Evolutionary conservation across 2,329 filamentous ascomycete species (phyloP).

Genomic region (Fonsecaea multimorphosa): DNA sequence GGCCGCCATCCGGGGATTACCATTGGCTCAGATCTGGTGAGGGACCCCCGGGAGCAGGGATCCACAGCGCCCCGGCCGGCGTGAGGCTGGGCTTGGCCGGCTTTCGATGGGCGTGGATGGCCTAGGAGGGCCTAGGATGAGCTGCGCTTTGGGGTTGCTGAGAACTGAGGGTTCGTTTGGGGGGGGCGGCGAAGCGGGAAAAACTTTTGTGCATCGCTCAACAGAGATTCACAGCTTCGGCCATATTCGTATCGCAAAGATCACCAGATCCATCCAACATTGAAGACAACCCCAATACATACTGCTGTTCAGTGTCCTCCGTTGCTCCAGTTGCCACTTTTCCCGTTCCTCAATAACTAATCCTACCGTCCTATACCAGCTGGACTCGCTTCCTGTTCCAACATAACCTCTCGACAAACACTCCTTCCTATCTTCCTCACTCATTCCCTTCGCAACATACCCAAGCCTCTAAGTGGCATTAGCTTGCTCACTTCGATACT

Average conservation of each 20-base stretch:
- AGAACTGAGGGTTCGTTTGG: background rate
- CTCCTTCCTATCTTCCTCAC: conserved; percentile 15
- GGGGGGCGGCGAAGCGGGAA: conserved; percentile 20
- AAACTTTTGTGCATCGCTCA: conserved; percentile 28
- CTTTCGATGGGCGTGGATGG: background rate
- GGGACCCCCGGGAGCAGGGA: background rate
- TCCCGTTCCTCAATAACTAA: conserved; percentile 26
- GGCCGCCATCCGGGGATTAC: conserved; percentile 8
- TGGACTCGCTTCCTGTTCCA: background rate
- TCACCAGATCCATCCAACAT: conserved; percentile 18
- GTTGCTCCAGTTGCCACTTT: conserved; percentile 23
- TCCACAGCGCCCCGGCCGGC: conserved; percentile 4
- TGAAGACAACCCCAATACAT: conserved; percentile 6
- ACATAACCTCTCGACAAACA: background rate
- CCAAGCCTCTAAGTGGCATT: conserved; percentile 39
- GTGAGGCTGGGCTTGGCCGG: conserved; percentile 10
- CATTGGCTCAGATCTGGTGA: conserved; percentile 15
- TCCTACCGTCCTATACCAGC: conserved; percentile 13
- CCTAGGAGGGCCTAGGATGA: too few relatives aligned
- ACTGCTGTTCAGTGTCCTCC: conserved; percentile 13
- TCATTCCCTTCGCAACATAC: conserved; percentile 18
- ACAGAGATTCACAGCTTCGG: conserved; percentile 19
- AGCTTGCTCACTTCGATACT: conserved; percentile 39
- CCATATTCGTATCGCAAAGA: conserved; percentile 15
- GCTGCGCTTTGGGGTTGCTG: conserved; percentile 14